phyloP scores from a whole-genome alignment of 2,329 filamentous ascomycete genomes.

The Fusarium protoensiforme region DNA sequence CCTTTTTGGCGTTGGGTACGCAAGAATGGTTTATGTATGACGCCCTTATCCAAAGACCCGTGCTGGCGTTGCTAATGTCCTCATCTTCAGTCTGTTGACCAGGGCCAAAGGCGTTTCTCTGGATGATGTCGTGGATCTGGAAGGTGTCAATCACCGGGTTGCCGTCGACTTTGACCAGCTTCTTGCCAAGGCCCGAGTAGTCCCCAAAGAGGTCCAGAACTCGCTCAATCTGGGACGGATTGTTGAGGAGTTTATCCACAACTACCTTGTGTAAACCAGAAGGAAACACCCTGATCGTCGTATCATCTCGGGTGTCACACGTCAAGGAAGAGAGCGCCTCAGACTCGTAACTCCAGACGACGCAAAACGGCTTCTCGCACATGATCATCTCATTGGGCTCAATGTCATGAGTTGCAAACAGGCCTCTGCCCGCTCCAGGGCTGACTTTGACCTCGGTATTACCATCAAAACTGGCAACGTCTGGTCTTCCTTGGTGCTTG shows the following conservation, averaged over 20 bases:
- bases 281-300: constrained; percentile 44
- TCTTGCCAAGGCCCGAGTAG: constrained; percentile 37
- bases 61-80: constrained; percentile 46
- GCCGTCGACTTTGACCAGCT: constrained; percentile 39
- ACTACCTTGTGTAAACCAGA: constrained; percentile 45
- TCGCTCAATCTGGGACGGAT: constrained; percentile 37
- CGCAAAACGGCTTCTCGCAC: constrained; percentile 50
- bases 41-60: constrained; percentile 52
- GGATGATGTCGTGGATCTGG: constrained; percentile 48
- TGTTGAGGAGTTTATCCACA: constrained; percentile 41
- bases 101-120: constrained; percentile 48
- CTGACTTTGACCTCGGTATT: constrained; percentile 43
- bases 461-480: constrained; percentile 43
- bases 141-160: constrained; percentile 44
- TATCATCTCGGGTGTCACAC: constrained; percentile 45
- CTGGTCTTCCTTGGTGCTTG: constrained; percentile 42
- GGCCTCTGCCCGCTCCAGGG: constrained; percentile 46
- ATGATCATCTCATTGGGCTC: constrained; percentile 45
- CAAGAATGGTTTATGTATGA: constrained; percentile 58
- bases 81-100: constrained; percentile 44
- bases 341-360: constrained; percentile 45
- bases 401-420: constrained; percentile 50
- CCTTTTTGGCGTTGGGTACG: constrained; percentile 47
- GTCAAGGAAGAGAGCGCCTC: constrained; percentile 46
- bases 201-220: constrained; percentile 43